Evolutionary conservation across 2,329 filamentous ascomycete genomes (phyloP).

Genomic region (Zymoseptoria brevis): DNA sequence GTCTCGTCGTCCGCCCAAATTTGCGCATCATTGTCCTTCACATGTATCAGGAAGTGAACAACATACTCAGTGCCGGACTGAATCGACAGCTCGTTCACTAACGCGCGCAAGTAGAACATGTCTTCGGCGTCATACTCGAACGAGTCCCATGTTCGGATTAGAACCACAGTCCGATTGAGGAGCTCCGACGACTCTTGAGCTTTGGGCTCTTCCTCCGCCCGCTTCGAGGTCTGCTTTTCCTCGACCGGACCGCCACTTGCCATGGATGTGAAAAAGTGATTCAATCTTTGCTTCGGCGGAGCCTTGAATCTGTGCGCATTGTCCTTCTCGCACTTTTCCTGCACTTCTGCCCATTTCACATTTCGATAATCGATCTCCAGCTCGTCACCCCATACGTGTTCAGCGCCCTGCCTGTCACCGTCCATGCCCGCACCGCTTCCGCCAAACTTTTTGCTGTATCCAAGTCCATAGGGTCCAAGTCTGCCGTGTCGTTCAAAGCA

Average conservation of each 20-base stretch:
- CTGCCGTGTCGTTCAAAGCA: slow-evolving; percentile 91
- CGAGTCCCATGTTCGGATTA: slow-evolving; percentile 75
- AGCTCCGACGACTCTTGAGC: slow-evolving; percentile 22
- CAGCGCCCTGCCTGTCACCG: slow-evolving; percentile 73
- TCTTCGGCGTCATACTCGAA: slow-evolving; percentile 74
- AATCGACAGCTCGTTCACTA: slow-evolving; percentile 71
- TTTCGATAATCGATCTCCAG: slow-evolving; percentile 68
- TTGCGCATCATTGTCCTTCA: slow-evolving; percentile 68
- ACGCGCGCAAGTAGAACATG: slow-evolving; percentile 69
- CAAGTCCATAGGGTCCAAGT: slow-evolving; percentile 80
- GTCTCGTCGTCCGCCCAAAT: slow-evolving; percentile 74
- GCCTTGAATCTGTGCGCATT: slow-evolving; percentile 63
- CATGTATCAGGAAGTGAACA: slow-evolving; percentile 76
- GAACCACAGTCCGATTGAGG: slow-evolving; percentile 61
- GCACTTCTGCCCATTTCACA: slow-evolving; percentile 71
- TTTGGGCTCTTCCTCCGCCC: slow-evolving; percentile 9
- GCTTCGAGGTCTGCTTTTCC: slow-evolving; percentile 19
- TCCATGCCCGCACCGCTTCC: slow-evolving; percentile 80
- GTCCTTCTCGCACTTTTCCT: slow-evolving; percentile 62
- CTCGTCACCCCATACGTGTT: slow-evolving; percentile 64
- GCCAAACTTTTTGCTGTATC: slow-evolving; percentile 70
- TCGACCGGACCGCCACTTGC: slow-evolving; percentile 22
- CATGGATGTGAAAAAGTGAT: slow-evolving; percentile 37
- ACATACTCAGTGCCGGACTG: slow-evolving; percentile 73
- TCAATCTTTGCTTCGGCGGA: slow-evolving; percentile 23